These are phyloP conservation scores for Penicillium sp. DNA, from an alignment of 2,329 filamentous ascomycete species.

Conservation along the genomic window DNA sequence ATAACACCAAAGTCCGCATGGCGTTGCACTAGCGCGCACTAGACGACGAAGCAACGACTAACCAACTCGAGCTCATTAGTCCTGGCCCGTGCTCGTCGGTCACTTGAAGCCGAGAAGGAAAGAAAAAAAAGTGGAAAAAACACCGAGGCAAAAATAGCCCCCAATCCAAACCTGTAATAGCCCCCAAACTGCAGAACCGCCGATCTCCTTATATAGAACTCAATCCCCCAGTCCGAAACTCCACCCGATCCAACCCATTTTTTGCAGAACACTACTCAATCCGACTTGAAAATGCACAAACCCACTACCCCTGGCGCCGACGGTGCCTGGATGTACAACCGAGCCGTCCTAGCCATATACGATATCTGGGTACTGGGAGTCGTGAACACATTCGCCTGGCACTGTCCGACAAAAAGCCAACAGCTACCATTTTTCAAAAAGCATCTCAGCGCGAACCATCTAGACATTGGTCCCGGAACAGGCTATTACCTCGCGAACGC, in stretches of 20 bases:
- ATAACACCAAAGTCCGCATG: neutral
- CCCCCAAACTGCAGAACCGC: neutral
- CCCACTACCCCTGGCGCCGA: neutral
- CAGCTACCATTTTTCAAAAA: slow-evolving; percentile 29
- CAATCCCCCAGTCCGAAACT: neutral
- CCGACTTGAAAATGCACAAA: neutral
- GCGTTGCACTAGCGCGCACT: neutral
- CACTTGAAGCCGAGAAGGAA: neutral
- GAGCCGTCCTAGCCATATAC: neutral
- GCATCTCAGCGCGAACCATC: slow-evolving; percentile 15
- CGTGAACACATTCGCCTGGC: slow-evolving; percentile 27
- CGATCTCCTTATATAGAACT: neutral
- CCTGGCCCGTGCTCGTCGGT: neutral
- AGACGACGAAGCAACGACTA: neutral
- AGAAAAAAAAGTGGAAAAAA: neutral
- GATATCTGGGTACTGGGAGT: slow-evolving; percentile 10
- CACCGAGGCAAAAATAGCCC: too few species aligned
- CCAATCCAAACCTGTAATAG: too few species aligned
- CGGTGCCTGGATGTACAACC: neutral
- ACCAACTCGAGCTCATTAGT: neutral
- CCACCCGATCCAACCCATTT: neutral
- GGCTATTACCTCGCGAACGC: neutral
- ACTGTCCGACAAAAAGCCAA: slow-evolving; percentile 22
- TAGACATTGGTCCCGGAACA: neutral
- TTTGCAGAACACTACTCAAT: neutral